Conservation (phyloP, 805 yeast genomes). For the Metschnikowia amazonensis region DNA sequence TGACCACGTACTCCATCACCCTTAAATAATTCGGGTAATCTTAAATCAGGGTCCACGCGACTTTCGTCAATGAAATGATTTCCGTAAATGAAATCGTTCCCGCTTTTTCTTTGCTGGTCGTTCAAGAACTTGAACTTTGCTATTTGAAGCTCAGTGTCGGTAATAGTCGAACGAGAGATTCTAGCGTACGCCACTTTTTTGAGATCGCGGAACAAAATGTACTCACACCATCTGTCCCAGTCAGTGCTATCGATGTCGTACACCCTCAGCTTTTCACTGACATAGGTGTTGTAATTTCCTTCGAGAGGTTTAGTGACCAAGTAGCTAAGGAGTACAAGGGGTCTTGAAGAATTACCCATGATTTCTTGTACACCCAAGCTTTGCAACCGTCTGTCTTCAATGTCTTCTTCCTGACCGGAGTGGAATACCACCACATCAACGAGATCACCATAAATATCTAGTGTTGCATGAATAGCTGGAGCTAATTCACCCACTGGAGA, state of each 20-base stretch:
- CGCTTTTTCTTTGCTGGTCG: constrained; percentile 30
- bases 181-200: constrained; percentile 92
- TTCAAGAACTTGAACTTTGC: constrained; percentile 76
- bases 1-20: constrained; percentile 96
- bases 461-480: constrained; percentile 95
- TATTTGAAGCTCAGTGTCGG: constrained; percentile 94
- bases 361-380: constrained; percentile 68
- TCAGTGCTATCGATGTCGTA: constrained; percentile 89
- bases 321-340: constrained; percentile 84
- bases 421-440: constrained; percentile 97
- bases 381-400: constrained; percentile 86
- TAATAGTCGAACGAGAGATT: constrained; percentile 85
- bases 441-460: constrained; percentile 80
- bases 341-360: constrained; percentile 79
- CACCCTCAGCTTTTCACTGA: constrained; percentile 80
- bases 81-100: constrained; percentile 45
- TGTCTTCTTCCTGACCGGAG: constrained; percentile 97
- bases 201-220: constrained; percentile 81
- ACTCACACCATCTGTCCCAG: constrained; percentile 99
- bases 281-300: constrained; percentile 92
- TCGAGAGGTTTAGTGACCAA: constrained; percentile 81
- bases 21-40: constrained; percentile 74
- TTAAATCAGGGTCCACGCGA: constrained; percentile 54
- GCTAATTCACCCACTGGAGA: constrained; percentile 98
- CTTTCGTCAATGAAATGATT: constrained; percentile 54